These are phyloP conservation scores for Rhodocollybia butyracea DNA, from an alignment of 768 basidiomycete genomes.

Conservation along the genomic window DNA sequence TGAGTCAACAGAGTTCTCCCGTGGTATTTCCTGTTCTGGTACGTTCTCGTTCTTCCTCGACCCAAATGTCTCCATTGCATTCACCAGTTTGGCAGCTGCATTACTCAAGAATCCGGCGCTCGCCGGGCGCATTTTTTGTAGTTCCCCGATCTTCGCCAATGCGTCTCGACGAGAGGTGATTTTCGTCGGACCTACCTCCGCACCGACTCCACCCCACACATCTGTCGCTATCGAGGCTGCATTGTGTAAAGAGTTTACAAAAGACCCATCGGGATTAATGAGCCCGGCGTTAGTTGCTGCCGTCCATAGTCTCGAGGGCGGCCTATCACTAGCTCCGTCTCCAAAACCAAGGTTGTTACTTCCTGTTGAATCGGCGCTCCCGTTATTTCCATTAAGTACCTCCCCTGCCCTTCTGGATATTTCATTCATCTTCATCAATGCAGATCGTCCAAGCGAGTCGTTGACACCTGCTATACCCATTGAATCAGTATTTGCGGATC, in stretches of 20 bases:
- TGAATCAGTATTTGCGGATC: neutral
- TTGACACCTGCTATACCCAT: neutral
- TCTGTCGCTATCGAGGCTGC: neutral
- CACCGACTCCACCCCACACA: conserved; percentile 10
- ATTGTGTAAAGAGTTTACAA: conserved; percentile 3
- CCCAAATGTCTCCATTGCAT: conserved; percentile 11
- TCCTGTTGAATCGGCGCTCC: neutral
- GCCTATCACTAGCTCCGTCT: neutral
- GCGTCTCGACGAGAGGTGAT: conserved; percentile 37
- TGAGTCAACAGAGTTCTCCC: neutral
- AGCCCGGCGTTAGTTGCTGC: conserved; percentile 13
- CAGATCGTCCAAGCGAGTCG: conserved; percentile 2
- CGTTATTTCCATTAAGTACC: neutral
- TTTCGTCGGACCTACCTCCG: conserved; percentile 16
- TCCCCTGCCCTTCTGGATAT: conserved; percentile 4
- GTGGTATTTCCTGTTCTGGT: neutral
- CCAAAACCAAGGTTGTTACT: neutral
- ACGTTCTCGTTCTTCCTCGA: conserved; percentile 13
- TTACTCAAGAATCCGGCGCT: conserved; percentile 17
- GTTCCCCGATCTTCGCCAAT: conserved; percentile 50
- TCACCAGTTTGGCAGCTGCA: conserved; percentile 8
- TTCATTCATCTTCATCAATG: conserved; percentile 11
- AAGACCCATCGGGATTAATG: conserved; percentile 14
- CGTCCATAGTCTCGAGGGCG: conserved; percentile 12
- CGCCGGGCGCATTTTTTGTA: conserved; percentile 37